Conservation (phyloP, 2,329 filamentous ascomycete species). For the Coleophoma eucalyptorum region DNA sequence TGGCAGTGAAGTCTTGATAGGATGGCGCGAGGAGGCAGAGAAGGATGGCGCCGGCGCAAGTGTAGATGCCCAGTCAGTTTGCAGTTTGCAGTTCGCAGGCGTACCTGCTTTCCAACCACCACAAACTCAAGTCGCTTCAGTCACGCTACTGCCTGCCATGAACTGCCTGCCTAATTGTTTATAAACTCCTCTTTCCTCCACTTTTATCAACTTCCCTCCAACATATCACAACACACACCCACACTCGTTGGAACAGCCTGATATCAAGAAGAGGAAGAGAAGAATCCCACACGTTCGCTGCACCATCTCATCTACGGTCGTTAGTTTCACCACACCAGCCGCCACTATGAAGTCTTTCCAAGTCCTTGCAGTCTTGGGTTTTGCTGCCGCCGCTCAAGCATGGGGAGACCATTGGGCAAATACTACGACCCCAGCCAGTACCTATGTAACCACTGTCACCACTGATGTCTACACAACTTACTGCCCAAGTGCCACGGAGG, state of each 20-base stretch:
- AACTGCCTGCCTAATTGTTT: too few species aligned
- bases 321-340: conserved; percentile 10
- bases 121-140: too few species aligned
- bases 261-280: not conserved
- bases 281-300: too few species aligned
- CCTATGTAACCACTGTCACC: conserved; percentile 5
- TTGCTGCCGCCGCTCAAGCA: conserved; percentile 17
- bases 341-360: conserved; percentile 25
- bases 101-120: too few species aligned
- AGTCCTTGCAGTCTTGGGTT: conserved; percentile 24
- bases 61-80: too few species aligned
- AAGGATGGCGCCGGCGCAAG: too few species aligned
- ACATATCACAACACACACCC: not conserved
- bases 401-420: conserved; percentile 10
- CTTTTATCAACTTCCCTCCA: not conserved
- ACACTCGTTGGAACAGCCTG: not conserved
- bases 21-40: too few species aligned
- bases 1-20: too few species aligned
- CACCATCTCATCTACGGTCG: conserved; percentile 4
- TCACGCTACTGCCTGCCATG: too few species aligned
- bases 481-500: conserved; percentile 40
- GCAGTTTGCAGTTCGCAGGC: too few species aligned
- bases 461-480: conserved; percentile 11
- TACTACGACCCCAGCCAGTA: conserved; percentile 11
- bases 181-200: not conserved